Evolutionary conservation across 345 rosid genomes (phyloP), one percentile per base, ranked within the genome.

Genomic region (Microcos paniculata): DNA sequence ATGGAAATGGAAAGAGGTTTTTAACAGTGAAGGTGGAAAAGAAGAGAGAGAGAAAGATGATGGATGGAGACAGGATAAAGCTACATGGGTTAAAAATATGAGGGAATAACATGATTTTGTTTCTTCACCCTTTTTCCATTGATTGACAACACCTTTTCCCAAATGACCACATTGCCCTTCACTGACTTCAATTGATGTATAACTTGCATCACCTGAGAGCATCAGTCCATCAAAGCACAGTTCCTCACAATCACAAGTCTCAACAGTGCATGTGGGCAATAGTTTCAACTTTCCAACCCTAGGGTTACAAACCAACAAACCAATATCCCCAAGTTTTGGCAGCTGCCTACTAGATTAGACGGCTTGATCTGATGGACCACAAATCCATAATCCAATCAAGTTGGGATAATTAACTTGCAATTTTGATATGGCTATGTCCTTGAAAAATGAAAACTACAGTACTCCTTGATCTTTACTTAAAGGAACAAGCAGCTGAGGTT

Each of bases 111-210:
- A 86, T 84, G 84, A 80, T 87, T 82, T 87, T 82, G 86, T 84
- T 84, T 80, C 82, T 76, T 74, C 55, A 31, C 18, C 23, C 49
- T 72, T 81, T 75, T 49, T 58, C 64, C 45, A 38, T 80, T 82
- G 88, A 85, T 90, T 82, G 92, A 90, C 90, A 87, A 84, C 77
- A 80, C 90, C 81, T 84, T 79, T 70, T 62, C 0, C 0, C 26
- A 55, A 90, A 82, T 82, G 59, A 85, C 90, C 30, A 71, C 3
- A 56, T 13, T 77, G 23, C 80, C 91, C 89, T 75, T 51, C 38
- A 26, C 78, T 75, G 18, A 75, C 62, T 58, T 64, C 21, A 35
- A 15, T 64, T 15, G 42, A 35, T 62, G 52, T 65, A 4, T 63
- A 51, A 52, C 49, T 64, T 65, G 35, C 70, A 63, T 48, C 51